phyloP scores from a whole-genome alignment of 2,329 filamentous ascomycete genomes.

The Colletotrichum destructivum region DNA sequence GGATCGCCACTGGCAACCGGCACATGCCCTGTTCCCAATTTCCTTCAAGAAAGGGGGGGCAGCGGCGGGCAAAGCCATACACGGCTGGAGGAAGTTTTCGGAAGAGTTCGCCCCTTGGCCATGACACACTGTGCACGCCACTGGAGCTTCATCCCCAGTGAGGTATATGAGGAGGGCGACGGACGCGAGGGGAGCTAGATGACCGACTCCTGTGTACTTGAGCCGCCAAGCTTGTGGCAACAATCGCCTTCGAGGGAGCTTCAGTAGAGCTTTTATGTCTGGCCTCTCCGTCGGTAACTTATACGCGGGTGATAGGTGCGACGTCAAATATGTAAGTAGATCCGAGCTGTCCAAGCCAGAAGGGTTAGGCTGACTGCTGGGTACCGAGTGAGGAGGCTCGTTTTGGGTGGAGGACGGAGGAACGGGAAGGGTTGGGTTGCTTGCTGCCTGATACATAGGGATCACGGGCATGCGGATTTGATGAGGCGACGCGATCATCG shows the following conservation, averaged over 20 bases:
- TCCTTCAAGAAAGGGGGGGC: slow-evolving; percentile 43
- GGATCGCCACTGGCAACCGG: slow-evolving; percentile 51
- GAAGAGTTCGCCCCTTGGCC: background rate
- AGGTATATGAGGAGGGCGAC: slow-evolving; percentile 37
- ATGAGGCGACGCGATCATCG: background rate
- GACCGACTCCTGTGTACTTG: slow-evolving; percentile 17
- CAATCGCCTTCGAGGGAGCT: slow-evolving; percentile 20
- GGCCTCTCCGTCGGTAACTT: slow-evolving; percentile 28
- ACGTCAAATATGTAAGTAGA: slow-evolving; percentile 5
- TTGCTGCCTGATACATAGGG: background rate
- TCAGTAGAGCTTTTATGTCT: slow-evolving; percentile 30
- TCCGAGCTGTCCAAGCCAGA: background rate
- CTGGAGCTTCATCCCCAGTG: slow-evolving; percentile 24
- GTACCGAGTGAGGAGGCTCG: background rate
- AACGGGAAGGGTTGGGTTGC: background rate
- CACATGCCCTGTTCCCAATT: slow-evolving; percentile 47
- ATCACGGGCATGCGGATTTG: background rate
- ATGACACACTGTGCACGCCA: slow-evolving; percentile 17
- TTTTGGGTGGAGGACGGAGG: background rate
- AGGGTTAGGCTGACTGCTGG: background rate
- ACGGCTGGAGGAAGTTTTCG: slow-evolving; percentile 39
- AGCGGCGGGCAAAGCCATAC: slow-evolving; percentile 47
- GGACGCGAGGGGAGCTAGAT: slow-evolving; percentile 4
- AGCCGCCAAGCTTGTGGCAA: slow-evolving; percentile 14
- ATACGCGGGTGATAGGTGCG: slow-evolving; percentile 11